Conservation (phyloP, 1,284 basidiomycete genomes). For the Xerocomus amazonicus region DNA sequence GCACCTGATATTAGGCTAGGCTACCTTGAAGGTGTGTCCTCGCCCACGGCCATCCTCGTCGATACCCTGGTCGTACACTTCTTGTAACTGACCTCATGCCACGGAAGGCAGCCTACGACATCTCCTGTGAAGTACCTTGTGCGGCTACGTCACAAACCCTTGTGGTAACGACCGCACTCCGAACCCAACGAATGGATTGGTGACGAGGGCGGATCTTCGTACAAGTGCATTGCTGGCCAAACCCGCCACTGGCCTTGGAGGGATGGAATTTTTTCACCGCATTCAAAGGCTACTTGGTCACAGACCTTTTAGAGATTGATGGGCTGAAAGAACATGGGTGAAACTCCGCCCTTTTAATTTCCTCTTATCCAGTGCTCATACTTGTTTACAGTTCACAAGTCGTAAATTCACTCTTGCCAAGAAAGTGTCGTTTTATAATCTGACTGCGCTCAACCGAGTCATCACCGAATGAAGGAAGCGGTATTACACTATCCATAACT, state of each 20-base stretch:
- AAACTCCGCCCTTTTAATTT: slow-evolving; percentile 1
- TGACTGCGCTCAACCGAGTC: slow-evolving; percentile 52
- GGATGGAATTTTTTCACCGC: slow-evolving; percentile 65
- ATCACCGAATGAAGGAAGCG: slow-evolving; percentile 64
- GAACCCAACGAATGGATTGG: slow-evolving; percentile 46
- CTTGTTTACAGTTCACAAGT: slow-evolving; percentile 29
- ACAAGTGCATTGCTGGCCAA: slow-evolving; percentile 65
- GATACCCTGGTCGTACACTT: slow-evolving; percentile 27
- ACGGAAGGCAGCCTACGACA: slow-evolving; percentile 22
- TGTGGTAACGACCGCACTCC: slow-evolving; percentile 48
- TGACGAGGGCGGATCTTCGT: slow-evolving; percentile 67
- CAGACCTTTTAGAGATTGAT: slow-evolving; percentile 54
- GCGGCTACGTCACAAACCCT: slow-evolving; percentile 41
- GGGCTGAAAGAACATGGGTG: slow-evolving; percentile 63
- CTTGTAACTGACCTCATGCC: slow-evolving; percentile 23
- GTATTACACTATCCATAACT: slow-evolving; percentile 72
- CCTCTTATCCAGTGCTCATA: not conserved
- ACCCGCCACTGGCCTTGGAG: slow-evolving; percentile 45
- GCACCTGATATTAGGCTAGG: slow-evolving; percentile 31
- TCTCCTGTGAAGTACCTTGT: slow-evolving; percentile 27
- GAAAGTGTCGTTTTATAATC: slow-evolving; percentile 35
- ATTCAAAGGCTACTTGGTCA: slow-evolving; percentile 53
- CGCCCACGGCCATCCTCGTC: slow-evolving; percentile 23
- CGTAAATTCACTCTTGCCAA: slow-evolving; percentile 19
- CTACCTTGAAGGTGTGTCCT: slow-evolving; percentile 29